phyloP scores from a whole-genome alignment of 306 rosid species.

The Vigna reflexopilosa region DNA sequence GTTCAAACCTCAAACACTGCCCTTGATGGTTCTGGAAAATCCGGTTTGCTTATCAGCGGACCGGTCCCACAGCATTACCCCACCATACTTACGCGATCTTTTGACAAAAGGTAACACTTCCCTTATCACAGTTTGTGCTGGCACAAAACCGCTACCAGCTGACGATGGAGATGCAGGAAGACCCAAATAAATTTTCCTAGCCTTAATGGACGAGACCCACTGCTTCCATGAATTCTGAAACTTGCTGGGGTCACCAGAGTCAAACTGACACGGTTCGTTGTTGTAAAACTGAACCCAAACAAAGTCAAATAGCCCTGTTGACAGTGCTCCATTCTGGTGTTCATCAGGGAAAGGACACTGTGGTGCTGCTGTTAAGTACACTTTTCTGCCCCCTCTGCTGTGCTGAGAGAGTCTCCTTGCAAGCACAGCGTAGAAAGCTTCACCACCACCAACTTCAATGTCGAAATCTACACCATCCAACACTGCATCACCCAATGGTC shows the following conservation, averaged over 20 bases:
- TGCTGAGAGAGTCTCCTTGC: conserved; percentile 35
- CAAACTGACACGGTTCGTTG: conserved; percentile 45
- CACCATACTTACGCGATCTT: conserved; percentile 42
- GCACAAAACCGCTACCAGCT: conserved; percentile 44
- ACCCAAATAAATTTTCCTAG: conserved; percentile 44
- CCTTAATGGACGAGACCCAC: conserved; percentile 40
- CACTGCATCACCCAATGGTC: conserved; percentile 62
- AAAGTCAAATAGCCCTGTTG: conserved; percentile 59
- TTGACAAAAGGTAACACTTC: conserved; percentile 48
- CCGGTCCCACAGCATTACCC: conserved; percentile 47
- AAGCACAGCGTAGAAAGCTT: conserved; percentile 28
- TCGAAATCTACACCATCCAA: conserved; percentile 73
- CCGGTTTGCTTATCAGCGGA: conserved; percentile 19
- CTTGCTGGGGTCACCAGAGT: neutral
- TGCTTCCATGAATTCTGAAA: conserved; percentile 42
- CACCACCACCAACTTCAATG: conserved; percentile 61
- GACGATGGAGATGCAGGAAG: conserved; percentile 40
- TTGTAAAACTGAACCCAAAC: conserved; percentile 67
- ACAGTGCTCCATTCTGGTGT: conserved; percentile 44
- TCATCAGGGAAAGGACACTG: conserved; percentile 73
- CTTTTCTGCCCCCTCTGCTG: conserved; percentile 29
- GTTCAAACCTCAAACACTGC: conserved; percentile 8
- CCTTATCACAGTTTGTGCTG: neutral
- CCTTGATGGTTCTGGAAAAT: conserved; percentile 11
- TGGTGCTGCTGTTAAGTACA: conserved; percentile 62